These are phyloP conservation scores for Cercis canadensis DNA, from an alignment of 306 rosid genomes.

Conservation along the genomic window DNA sequence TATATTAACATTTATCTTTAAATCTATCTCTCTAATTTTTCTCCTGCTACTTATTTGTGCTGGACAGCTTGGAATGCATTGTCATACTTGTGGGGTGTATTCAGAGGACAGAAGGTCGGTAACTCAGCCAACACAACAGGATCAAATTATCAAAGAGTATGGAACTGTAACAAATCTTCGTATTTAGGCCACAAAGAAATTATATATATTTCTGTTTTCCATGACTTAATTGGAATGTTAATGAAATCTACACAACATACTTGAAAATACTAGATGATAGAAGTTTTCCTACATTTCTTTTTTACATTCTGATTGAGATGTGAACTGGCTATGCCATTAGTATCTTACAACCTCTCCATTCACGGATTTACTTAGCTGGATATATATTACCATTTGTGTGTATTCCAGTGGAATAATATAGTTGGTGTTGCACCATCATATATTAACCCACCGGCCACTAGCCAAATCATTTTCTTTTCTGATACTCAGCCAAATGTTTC, in stretches of 20 bases:
- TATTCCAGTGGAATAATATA: neutral
- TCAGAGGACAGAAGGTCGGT: slow-evolving; percentile 24
- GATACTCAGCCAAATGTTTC: no score
- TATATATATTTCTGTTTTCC: neutral
- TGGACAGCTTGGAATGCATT: slow-evolving; percentile 31
- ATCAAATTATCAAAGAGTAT: slow-evolving; percentile 25
- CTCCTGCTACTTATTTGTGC: neutral
- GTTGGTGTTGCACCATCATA: neutral
- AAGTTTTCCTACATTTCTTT: neutral
- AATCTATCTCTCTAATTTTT: neutral
- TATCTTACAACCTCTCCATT: neutral
- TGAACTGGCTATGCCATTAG: slow-evolving; percentile 7
- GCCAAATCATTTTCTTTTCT: no score
- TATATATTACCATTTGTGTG: no score
- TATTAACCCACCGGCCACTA: no score
- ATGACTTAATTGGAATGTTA: neutral
- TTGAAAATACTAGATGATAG: neutral
- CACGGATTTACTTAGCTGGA: no score
- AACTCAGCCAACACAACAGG: neutral
- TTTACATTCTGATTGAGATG: slow-evolving; percentile 13
- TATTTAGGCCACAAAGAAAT: slow-evolving; percentile 12
- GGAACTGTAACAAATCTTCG: neutral
- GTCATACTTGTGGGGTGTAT: slow-evolving; percentile 38
- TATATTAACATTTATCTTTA: neutral
- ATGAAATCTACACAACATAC: neutral